Base-by-base conservation (phyloP, 2,329 filamentous ascomycete species). In the Colletotrichum cordylinicola region DNA sequence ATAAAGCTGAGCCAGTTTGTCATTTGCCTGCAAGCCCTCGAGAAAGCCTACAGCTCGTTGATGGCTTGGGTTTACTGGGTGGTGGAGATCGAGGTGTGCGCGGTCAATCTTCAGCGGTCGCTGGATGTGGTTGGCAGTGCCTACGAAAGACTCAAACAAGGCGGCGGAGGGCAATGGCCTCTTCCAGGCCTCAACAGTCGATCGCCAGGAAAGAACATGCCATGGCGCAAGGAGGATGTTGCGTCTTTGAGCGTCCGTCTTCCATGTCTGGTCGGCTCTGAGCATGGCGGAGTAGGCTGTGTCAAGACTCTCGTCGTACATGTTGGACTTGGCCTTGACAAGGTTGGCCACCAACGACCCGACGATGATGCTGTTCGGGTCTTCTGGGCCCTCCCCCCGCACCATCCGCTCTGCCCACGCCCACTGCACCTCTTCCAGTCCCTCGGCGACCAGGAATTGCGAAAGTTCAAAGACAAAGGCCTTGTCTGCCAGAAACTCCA, bases 11-110 rank as follows among this genome's bases (percentile, higher is more conserved):
- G 24, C 52, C 16, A 61, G 65, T 39, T 74, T 13, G 6, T 52
- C 43, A 77, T 76, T 79, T 8, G 55, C 60, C 12, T 66, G 62
- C 31, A 78, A 67, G 2, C 79, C 75, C 8, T 82, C 77, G 21
- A 92, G 86, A 69, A 89, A 87, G 3, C 84, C 79, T 13, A 92
- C 79, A 0, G 91, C 91, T 2, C 85, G 84, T 3, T 83, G 81
- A 27, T 88, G 85, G 31, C 86, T 85, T 0, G 91, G 90, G 4
- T 84, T 83, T 0, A 87, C 87, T 0, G 91, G 91, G 79, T 92
- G 90, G 72, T 90, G 85, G 2, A 92, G 84, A 33, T 88, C 85
- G 5, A 92, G 83, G 77, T 92, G 91, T 0, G 90, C 90, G 37
- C 85, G 84, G 66, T 90, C 87, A 9, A 91, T 80, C 9, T 80